These are phyloP conservation scores for Alnus glutinosa DNA, from an alignment of 306 rosid species.

Conservation along the genomic window DNA sequence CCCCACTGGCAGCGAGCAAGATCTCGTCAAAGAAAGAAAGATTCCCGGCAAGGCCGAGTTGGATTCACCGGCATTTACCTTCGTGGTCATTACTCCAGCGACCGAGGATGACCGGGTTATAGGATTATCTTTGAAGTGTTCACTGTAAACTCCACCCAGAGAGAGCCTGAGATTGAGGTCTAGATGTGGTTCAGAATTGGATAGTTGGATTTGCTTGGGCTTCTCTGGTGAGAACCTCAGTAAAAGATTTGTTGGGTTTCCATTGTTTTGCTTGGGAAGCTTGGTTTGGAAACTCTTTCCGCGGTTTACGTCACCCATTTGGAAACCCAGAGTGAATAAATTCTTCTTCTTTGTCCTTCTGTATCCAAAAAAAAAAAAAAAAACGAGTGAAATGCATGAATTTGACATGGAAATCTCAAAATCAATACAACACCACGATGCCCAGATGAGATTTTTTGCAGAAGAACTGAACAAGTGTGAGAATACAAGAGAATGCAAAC, in stretches of 20 bases:
- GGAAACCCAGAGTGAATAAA: background rate
- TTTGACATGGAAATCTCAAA: slow-evolving; percentile 3
- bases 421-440: background rate
- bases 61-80: background rate
- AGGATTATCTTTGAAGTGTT: slow-evolving; percentile 10
- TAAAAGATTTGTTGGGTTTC: slow-evolving; percentile 11
- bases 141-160: slow-evolving; percentile 29
- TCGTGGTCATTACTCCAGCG: slow-evolving; percentile 25
- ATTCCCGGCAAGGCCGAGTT: slow-evolving; percentile 2
- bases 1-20: slow-evolving; percentile 37
- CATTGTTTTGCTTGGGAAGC: slow-evolving; percentile 6
- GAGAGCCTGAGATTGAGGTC: slow-evolving; percentile 49
- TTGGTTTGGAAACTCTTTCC: background rate
- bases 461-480: background rate
- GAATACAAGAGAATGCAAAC: background rate
- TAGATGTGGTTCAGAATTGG: slow-evolving; percentile 15
- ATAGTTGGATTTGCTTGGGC: background rate
- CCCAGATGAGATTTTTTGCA: background rate
- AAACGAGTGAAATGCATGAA: background rate
- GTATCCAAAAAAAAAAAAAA: background rate
- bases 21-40: slow-evolving; percentile 32
- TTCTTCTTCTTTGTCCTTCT: background rate
- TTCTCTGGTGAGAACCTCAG: slow-evolving; percentile 15
- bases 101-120: slow-evolving; percentile 28
- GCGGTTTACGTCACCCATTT: slow-evolving; percentile 16